Conservation (phyloP, 2,329 filamentous ascomycete species). For the Ophiostoma angusticollis region DNA sequence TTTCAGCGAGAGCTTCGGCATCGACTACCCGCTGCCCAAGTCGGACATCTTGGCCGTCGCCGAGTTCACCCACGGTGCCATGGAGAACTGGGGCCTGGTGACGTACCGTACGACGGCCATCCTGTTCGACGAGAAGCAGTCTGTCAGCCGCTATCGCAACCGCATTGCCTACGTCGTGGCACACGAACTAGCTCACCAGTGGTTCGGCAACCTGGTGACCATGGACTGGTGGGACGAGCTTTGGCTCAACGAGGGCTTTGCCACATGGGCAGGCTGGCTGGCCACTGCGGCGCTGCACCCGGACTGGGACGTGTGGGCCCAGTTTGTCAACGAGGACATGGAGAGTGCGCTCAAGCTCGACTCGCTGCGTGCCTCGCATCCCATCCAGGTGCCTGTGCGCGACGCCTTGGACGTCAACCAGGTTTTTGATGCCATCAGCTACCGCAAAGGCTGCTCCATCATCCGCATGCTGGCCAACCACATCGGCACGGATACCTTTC, state of each 20-base stretch:
- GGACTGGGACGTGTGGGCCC: constrained; percentile 95
- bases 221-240: constrained; percentile 99
- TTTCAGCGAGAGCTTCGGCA: constrained; percentile 87
- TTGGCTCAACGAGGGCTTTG: constrained; percentile 96
- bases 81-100: constrained; percentile 95
- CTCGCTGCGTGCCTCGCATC: constrained; percentile 79
- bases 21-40: constrained; percentile 89
- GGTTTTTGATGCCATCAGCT: constrained; percentile 95
- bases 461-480: constrained; percentile 93
- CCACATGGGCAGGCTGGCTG: constrained; percentile 95
- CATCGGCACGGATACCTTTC: constrained; percentile 75
- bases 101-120: constrained; percentile 93
- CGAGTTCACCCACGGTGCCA: constrained; percentile 78
- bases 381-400: constrained; percentile 88
- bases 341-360: constrained; percentile 86
- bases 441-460: constrained; percentile 89
- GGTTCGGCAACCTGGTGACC: constrained; percentile 94
- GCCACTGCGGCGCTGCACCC: constrained; percentile 85
- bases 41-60: constrained; percentile 82
- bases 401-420: constrained; percentile 95
- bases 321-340: constrained; percentile 92
- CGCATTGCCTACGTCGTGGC: constrained; percentile 92
- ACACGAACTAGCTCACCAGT: constrained; percentile 96
- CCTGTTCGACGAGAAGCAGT: constrained; percentile 87
- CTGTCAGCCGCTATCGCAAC: constrained; percentile 83